Evolutionary conservation across 495 filamentous ascomycete genomes (phyloP), one percentile per base, ranked within the genome.

Genomic region (Hyaloscypha finlandica): DNA sequence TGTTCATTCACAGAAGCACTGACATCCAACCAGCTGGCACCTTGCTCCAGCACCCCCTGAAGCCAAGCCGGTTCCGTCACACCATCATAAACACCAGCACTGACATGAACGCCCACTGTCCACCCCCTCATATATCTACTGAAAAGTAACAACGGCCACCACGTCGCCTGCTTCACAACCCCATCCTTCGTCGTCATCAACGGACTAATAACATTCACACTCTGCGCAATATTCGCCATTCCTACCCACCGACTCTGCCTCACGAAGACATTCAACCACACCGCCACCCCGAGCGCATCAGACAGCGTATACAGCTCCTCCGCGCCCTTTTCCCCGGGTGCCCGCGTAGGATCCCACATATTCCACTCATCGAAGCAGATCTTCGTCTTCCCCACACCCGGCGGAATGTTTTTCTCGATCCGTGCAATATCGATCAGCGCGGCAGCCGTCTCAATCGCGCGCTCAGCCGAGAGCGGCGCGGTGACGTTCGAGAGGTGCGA

Each of bases 351-450:
- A 72, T 93, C 90, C 91, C 90, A 93, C 14, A 93, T 89, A 76
- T 94, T 92, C 90, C 91, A 93, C 75, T 93, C 90, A 74, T 94
- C 91, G 74, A 93, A 93, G 77, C 90, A 93, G 74, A 94, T 91
- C 45, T 81, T 89, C 16, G 85, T 88, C 12, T 81, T 76, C 20
- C 60, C 29, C 1, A 70, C 83, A 4, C 80, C 76, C 2, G 83
- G 77, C 0, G 87, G 78, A 2, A 91, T 84, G 2, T 74, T 73
- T 68, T 87, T 88, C 74, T 92, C 88, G 74, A 92, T 89, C 16
- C 89, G 79, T 0, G 90, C 90, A 8, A 93, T 84, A 73, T 93
- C 90, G 68, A 93, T 92, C 2, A 92, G 78, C 0, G 79, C 78
- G 6, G 84, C 85, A 0, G 88, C 81, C 59, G 90, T 89, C 73